A percentile compares a stretch with the other conserved stretches of the same genome.
Conservation (phyloP, 1,284 basidiomycete species). For the Psilocybe mexicana region DNA sequence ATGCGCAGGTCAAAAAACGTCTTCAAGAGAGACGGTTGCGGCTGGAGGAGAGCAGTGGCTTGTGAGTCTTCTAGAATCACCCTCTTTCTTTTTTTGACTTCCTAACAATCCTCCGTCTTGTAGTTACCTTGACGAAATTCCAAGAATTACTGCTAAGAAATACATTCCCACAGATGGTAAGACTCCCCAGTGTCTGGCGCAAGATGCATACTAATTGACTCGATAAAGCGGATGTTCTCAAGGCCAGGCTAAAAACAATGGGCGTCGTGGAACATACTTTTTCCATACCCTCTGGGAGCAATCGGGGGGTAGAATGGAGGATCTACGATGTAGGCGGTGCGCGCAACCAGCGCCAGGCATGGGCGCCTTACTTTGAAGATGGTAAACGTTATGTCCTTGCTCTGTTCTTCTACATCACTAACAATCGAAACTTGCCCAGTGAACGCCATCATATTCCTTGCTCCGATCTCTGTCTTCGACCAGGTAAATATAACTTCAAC, state of each 20-base stretch:
- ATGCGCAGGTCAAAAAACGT: conserved; percentile 57
- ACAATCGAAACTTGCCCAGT: conserved; percentile 41
- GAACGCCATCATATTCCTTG: conserved; percentile 82
- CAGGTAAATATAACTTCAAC: conserved; percentile 39
- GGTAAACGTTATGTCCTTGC: conserved; percentile 42
- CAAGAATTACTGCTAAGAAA: conserved; percentile 73
- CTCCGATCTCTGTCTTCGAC: conserved; percentile 82
- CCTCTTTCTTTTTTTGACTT: conserved; percentile 15
- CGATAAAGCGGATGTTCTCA: conserved; percentile 66
- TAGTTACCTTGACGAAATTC: conserved; percentile 78
- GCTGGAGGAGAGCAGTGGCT: conserved; percentile 79
- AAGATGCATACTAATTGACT: conserved; percentile 9
- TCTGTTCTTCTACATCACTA: conserved; percentile 11
- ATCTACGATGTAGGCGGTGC: conserved; percentile 83
- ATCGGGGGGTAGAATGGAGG: conserved; percentile 67
- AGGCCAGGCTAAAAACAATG: conserved; percentile 70
- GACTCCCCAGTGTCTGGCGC: conserved; percentile 24
- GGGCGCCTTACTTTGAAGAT: conserved; percentile 83
- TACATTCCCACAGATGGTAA: conserved; percentile 79
- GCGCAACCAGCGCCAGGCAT: conserved; percentile 73
- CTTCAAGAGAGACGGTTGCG: conserved; percentile 64
- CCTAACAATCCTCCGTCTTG: conserved; percentile 7
- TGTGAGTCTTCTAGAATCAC: conserved; percentile 49
- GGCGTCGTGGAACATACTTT: conserved; percentile 79
- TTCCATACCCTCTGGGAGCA: conserved; percentile 56